Percentiles rank a stretch among this genome's conserved stretches.
Evolutionary conservation across 23 red algal species (phyloP).

Genomic region (Gracilaria domingensis): DNA sequence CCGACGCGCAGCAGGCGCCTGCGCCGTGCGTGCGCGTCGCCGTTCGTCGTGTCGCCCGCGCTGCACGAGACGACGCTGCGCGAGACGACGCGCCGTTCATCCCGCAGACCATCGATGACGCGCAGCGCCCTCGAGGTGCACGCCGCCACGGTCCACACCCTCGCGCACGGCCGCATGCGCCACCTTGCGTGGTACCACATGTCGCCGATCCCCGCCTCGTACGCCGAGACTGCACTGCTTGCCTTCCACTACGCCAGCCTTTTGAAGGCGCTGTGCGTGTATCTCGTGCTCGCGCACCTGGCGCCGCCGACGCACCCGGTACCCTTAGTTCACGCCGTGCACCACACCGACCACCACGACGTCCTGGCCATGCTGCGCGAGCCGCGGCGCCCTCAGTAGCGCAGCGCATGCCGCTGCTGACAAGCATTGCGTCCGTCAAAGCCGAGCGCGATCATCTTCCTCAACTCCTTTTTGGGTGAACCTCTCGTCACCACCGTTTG

Average conservation of each 20-base stretch:
- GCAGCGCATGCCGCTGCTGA: background rate
- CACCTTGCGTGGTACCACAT: slow-evolving; percentile 69
- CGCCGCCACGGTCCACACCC: background rate
- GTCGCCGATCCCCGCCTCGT: slow-evolving; percentile 36
- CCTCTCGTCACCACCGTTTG: too few relatives aligned
- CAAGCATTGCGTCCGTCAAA: background rate
- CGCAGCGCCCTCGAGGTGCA: slow-evolving; percentile 32
- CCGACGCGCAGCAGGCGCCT: too few relatives aligned
- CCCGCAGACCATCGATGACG: slow-evolving; percentile 73
- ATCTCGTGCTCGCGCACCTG: slow-evolving; percentile 1
- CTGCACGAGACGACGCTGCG: background rate
- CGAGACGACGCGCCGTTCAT: slow-evolving; percentile 24
- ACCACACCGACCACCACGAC: slow-evolving; percentile 12
- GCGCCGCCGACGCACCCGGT: slow-evolving; percentile 16
- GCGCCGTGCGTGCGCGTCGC: too few relatives aligned
- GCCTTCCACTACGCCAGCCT: slow-evolving; percentile 64
- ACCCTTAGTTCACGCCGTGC: slow-evolving; percentile 5
- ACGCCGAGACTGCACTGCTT: slow-evolving; percentile 38
- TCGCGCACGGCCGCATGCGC: slow-evolving; percentile 5
- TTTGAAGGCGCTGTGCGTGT: slow-evolving; percentile 50
- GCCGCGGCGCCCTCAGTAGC: background rate
- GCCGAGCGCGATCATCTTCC: slow-evolving; percentile 47
- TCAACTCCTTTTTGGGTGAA: slow-evolving; percentile 62
- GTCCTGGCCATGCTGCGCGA: background rate
- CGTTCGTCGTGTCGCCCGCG: background rate